Conservation (phyloP, 257 asterid species). For the Lithospermum erythrorhizon region DNA sequence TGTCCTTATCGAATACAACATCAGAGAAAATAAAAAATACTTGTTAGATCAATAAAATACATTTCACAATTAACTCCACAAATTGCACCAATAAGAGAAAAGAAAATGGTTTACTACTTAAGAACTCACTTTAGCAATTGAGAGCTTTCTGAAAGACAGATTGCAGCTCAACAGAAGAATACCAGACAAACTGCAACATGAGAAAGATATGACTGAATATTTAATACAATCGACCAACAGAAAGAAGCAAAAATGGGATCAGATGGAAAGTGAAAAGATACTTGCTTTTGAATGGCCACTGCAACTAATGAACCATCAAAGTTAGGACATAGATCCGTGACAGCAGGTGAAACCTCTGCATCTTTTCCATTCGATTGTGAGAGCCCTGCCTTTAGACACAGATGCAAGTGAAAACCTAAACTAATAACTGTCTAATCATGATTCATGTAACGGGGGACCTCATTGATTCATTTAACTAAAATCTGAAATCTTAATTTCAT, state of each 20-base stretch:
- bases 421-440: neutral
- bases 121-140: constrained; percentile 49
- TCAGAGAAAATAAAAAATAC: too few species aligned
- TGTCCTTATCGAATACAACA: too few species aligned
- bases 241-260: constrained; percentile 7
- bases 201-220: neutral
- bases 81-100: neutral
- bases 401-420: neutral
- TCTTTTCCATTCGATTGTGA: constrained; percentile 29
- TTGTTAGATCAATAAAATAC: too few species aligned
- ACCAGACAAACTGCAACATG: constrained; percentile 53
- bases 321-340: constrained; percentile 59
- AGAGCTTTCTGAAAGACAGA: constrained; percentile 40
- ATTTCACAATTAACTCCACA: neutral
- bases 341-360: constrained; percentile 44
- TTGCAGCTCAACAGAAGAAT: constrained; percentile 57
- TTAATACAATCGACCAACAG: neutral
- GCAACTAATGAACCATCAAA: constrained; percentile 58
- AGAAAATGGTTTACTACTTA: neutral
- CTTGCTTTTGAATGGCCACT: constrained; percentile 67
- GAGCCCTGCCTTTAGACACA: constrained; percentile 15
- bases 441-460: neutral
- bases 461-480: constrained; percentile 4
- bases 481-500: neutral
- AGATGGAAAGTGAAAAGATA: constrained; percentile 7